Percentiles rank a stretch among this genome's conserved stretches.
Evolutionary conservation across 768 basidiomycete genomes (phyloP).

Genomic region (Phylloporus sp.): DNA sequence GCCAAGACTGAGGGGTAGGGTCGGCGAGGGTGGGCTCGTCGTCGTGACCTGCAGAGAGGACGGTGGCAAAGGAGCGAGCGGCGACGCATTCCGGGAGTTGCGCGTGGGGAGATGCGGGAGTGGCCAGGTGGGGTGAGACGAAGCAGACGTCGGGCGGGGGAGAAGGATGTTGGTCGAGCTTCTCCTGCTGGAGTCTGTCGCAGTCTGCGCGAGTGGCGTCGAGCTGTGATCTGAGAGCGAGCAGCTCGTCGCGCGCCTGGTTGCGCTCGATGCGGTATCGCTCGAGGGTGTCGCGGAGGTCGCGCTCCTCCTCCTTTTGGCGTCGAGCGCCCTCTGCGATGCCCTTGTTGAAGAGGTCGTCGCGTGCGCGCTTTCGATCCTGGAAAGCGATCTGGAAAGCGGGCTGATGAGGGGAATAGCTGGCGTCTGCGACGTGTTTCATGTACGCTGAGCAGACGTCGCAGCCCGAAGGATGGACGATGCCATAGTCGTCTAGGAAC

Average conservation of each 20-base stretch:
- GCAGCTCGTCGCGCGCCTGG: constrained; percentile 31
- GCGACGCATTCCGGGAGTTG: constrained; percentile 33
- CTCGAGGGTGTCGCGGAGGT: constrained; percentile 32
- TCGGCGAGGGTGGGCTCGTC: constrained; percentile 25
- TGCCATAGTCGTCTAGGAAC: constrained; percentile 36
- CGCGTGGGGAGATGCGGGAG: constrained; percentile 32
- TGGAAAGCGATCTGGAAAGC: constrained; percentile 39
- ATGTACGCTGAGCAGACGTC: constrained; percentile 36
- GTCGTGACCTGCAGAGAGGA: constrained; percentile 30
- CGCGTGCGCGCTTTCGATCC: constrained; percentile 36
- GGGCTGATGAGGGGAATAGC: constrained; percentile 33
- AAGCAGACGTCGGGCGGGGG: no score
- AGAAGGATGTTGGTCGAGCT: constrained; percentile 19
- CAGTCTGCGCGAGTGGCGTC: constrained; percentile 31
- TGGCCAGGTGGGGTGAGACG: no score
- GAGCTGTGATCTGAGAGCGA: constrained; percentile 31
- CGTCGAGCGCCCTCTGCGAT: constrained; percentile 37
- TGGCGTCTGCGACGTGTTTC: constrained; percentile 38
- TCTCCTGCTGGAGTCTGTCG: constrained; percentile 28
- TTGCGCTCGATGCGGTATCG: constrained; percentile 33
- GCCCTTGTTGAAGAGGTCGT: constrained; percentile 37
- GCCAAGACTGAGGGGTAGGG: constrained; percentile 21
- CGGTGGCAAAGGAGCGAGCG: constrained; percentile 32
- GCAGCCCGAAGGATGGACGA: constrained; percentile 39
- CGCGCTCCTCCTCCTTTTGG: constrained; percentile 37